These are phyloP conservation scores for Termitomyces sp. DNA, from an alignment of 768 basidiomycete genomes.

Conservation along the genomic window DNA sequence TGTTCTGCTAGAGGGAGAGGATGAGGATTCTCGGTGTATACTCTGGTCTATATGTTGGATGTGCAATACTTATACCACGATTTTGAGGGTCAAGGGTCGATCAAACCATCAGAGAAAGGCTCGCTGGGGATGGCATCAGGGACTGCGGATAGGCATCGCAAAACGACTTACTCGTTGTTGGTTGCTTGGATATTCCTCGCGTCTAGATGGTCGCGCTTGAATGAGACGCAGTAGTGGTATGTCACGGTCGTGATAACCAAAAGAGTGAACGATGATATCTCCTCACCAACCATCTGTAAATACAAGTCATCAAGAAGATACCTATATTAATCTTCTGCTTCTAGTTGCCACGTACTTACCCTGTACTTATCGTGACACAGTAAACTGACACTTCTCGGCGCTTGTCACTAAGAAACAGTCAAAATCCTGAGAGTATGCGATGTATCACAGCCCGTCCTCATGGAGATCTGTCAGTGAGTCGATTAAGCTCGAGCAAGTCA, in stretches of 20 bases:
- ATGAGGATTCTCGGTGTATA: not conserved
- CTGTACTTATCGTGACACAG: not conserved
- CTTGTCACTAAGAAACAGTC: not conserved
- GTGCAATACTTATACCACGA: not conserved
- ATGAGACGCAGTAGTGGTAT: not conserved
- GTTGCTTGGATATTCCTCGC: not conserved
- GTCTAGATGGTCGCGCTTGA: not conserved
- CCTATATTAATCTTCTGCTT: not conserved
- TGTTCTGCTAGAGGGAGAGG: not conserved
- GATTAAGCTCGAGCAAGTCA: not conserved
- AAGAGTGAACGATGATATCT: not conserved
- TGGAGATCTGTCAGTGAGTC: not conserved
- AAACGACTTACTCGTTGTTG: slow-evolving; percentile 8
- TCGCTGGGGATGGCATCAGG: not conserved
- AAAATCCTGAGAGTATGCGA: not conserved
- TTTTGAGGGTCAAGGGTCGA: not conserved
- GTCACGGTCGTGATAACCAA: not conserved
- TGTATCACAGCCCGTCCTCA: not conserved
- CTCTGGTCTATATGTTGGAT: slow-evolving; percentile 3
- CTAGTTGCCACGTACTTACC: not conserved
- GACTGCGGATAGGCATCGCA: not conserved
- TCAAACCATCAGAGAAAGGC: not conserved
- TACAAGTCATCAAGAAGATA: not conserved
- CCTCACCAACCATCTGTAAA: not conserved
- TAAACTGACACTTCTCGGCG: not conserved